Percentiles rank a stretch among this genome's conserved stretches.
These are phyloP conservation scores for Platanus orientalis DNA, from an alignment of 164 flowering plant species.

Conservation along the genomic window DNA sequence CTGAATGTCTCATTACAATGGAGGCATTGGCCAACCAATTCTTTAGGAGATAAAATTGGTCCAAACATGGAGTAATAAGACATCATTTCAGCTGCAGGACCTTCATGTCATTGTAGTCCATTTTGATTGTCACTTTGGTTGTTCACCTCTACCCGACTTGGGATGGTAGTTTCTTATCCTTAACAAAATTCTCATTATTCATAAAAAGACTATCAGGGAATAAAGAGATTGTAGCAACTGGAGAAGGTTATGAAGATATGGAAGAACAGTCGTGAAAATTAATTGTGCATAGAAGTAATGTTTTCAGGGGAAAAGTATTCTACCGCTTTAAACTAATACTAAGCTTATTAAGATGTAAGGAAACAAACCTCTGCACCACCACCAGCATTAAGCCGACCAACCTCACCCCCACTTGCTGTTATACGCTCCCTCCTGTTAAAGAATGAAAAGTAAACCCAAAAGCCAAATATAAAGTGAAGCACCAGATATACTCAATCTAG, in stretches of 20 bases:
- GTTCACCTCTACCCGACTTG: no score
- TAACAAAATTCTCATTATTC: not conserved
- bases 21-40: no score
- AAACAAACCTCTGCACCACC: slow-evolving; percentile 88
- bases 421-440: slow-evolving; percentile 71
- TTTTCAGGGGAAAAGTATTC: not conserved
- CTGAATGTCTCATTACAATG: no score
- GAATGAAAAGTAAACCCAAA: slow-evolving; percentile 7
- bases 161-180: no score
- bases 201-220: not conserved
- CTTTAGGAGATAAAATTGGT: no score
- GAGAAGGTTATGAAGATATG: not conserved
- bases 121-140: no score
- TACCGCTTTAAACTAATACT: not conserved
- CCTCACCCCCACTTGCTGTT: slow-evolving; percentile 96
- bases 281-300: not conserved
- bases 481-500: slow-evolving; percentile 5
- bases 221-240: not conserved
- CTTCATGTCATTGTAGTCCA: no score
- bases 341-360: not conserved
- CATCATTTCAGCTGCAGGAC: no score
- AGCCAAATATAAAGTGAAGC: not conserved
- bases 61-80: no score
- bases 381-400: slow-evolving; percentile 86
- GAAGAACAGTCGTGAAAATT: not conserved